Evolutionary conservation across 228 moss, liverwort and hornwort species (phyloP), one percentile per base, ranked within the genome.

Genomic region (Sphagnum fallax): DNA sequence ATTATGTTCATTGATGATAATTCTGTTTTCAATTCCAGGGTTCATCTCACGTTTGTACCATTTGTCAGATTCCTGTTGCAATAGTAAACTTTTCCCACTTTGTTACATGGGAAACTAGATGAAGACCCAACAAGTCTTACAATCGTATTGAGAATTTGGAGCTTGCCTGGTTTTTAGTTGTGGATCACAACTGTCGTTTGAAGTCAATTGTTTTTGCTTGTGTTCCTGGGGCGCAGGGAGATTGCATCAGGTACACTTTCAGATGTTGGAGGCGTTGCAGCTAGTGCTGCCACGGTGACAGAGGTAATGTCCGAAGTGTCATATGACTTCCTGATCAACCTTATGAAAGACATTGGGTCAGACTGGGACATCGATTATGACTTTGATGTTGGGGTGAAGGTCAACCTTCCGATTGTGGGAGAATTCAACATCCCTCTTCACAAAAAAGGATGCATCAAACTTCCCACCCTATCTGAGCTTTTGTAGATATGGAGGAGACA

Each of bases 281-380:
- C 86, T 0, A 86, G 84, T 7, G 72, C 77, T 5, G 63, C 48
- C 1, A 88, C 87, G 0, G 52, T 52, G 0, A 69, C 92, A 5
- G 80, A 91, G 50, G 84, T 96, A 0, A 89, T 89, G 0, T 83
- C 89, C 4, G 71, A 75, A 0, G 87, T 96, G 1, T 76, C 72
- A 0, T 96, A 80, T 9, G 67, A 76, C 18, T 96, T 96, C 52
- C 71, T 96, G 65, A 75, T 88, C 68, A 83, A 77, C 7, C 53
- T 96, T 60, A 75, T 88, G 76, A 86, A 88, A 10, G 95, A 96
- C 0, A 76, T 96, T 1, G 95, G 84, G 14, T 64, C 95, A 0
- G 95, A 96, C 53, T 91, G 95, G 92, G 95, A 96, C n/a, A 89
- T 96, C 0, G 95, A 96, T 67, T 96, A 96, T 61, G 80, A 72